A percentile compares a stretch with the other conserved stretches of the same genome.
These are phyloP conservation scores for Cicer yamashitae DNA, from an alignment of 306 rosid species.

Conservation along the genomic window DNA sequence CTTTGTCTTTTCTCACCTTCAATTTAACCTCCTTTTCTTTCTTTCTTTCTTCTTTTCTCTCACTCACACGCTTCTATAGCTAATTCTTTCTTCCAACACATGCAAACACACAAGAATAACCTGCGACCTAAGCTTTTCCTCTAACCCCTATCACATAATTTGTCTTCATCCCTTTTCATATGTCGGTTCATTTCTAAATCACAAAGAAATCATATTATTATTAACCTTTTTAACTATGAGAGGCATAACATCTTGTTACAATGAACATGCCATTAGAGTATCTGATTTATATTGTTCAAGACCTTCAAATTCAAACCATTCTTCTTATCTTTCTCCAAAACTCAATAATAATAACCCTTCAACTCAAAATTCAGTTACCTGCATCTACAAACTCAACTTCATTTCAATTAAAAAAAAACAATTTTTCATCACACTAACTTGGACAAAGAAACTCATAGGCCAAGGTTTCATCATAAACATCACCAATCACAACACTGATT, in stretches of 20 bases:
- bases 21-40: neutral
- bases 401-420: conserved; percentile 46
- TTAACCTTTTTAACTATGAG: conserved; percentile 53
- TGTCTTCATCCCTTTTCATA: conserved; percentile 35
- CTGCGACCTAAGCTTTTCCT: conserved; percentile 10
- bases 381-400: conserved; percentile 57
- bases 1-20: conserved; percentile 44
- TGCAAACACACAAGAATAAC: conserved; percentile 43
- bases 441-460: conserved; percentile 57
- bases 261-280: conserved; percentile 75
- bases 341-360: conserved; percentile 45
- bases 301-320: conserved; percentile 62
- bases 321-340: conserved; percentile 61
- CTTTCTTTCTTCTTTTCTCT: conserved; percentile 1
- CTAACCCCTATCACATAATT: conserved; percentile 18
- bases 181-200: conserved; percentile 40
- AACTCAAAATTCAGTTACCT: conserved; percentile 57
- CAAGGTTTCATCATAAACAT: conserved; percentile 57
- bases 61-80: conserved; percentile 2
- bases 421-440: conserved; percentile 55
- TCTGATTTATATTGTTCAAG: conserved; percentile 90
- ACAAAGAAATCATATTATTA: neutral
- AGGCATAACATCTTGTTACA: conserved; percentile 87
- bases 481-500: neutral
- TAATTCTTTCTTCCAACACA: conserved; percentile 43